Evolutionary conservation across 208 protist species (phyloP).

Genomic region (Acanthamoeba lenticulata): DNA sequence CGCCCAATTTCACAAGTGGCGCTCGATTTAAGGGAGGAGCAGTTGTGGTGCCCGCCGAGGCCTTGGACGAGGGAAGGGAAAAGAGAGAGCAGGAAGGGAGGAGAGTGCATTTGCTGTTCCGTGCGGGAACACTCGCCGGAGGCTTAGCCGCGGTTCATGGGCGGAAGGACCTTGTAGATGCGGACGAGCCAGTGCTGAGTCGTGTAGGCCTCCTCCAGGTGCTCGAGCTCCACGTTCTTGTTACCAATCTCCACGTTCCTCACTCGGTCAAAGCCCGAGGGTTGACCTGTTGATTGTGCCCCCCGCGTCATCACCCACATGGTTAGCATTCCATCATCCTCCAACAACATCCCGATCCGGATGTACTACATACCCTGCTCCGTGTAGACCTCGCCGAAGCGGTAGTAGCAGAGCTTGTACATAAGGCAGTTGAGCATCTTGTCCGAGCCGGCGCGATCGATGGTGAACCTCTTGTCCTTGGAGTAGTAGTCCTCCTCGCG

Average conservation of each 20-base stretch:
- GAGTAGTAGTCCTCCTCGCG: slow-evolving; percentile 91
- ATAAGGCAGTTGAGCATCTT: slow-evolving; percentile 92
- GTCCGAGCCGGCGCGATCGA: slow-evolving; percentile 77
- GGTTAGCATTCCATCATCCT: too few species aligned
- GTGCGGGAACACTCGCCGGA: background rate
- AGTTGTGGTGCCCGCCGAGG: too few species aligned
- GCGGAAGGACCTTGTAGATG: slow-evolving; percentile 96
- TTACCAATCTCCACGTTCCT: slow-evolving; percentile 90
- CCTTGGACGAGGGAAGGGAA: background rate
- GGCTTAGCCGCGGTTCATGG: slow-evolving; percentile 80
- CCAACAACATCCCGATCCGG: too few species aligned
- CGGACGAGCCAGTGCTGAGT: slow-evolving; percentile 96
- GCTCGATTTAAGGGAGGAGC: too few species aligned
- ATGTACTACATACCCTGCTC: slow-evolving; percentile 83
- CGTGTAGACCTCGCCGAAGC: slow-evolving; percentile 91
- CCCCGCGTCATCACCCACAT: too few species aligned
- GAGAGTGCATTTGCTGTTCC: background rate
- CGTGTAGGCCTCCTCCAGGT: slow-evolving; percentile 91
- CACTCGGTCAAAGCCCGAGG: slow-evolving; percentile 85
- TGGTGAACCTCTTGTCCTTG: slow-evolving; percentile 71
- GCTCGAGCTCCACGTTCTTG: slow-evolving; percentile 87
- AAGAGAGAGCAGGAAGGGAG: background rate
- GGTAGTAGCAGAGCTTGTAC: slow-evolving; percentile 94
- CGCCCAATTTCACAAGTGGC: too few species aligned
- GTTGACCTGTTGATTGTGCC: background rate